A percentile compares a stretch with the other conserved stretches of the same genome.
Conservation (phyloP, 2,329 filamentous ascomycete species). For the Zopfia rhizophila region DNA sequence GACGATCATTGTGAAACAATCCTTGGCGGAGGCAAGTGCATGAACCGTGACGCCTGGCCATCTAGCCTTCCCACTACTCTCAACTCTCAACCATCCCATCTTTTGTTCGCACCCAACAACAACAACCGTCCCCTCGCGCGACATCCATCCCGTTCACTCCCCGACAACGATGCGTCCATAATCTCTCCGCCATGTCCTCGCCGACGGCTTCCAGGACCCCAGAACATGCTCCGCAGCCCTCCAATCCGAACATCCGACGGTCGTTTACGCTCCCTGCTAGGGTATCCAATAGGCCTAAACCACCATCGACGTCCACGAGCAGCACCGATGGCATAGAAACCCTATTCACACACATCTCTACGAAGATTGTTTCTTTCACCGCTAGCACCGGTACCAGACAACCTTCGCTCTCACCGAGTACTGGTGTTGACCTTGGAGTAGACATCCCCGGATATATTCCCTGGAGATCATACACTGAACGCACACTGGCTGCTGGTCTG, state of each 20-base stretch:
- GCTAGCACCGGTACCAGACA: slow-evolving; percentile 45
- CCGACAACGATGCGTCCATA: slow-evolving; percentile 38
- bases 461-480: slow-evolving; percentile 80
- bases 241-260: slow-evolving; percentile 47
- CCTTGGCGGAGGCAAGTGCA: slow-evolving; percentile 1
- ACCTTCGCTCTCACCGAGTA: slow-evolving; percentile 46
- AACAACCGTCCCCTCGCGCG: too few relatives aligned
- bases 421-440: slow-evolving; percentile 31
- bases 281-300: slow-evolving; percentile 41
- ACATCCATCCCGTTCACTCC: slow-evolving; percentile 4
- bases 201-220: slow-evolving; percentile 39
- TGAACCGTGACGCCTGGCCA: not conserved
- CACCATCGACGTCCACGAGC: slow-evolving; percentile 47
- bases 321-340: slow-evolving; percentile 68
- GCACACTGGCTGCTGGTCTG: slow-evolving; percentile 81
- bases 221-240: slow-evolving; percentile 36
- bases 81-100: too few relatives aligned
- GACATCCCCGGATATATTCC: slow-evolving; percentile 72
- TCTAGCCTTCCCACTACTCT: not conserved
- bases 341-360: slow-evolving; percentile 77
- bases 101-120: too few relatives aligned
- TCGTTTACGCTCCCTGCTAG: slow-evolving; percentile 62
- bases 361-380: slow-evolving; percentile 76
- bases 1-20: too few relatives aligned
- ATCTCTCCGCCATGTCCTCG: slow-evolving; percentile 42